Evolutionary conservation across 306 rosid species (phyloP), one percentile per base, ranked within the genome.

Genomic region (Rosa rugosa): DNA sequence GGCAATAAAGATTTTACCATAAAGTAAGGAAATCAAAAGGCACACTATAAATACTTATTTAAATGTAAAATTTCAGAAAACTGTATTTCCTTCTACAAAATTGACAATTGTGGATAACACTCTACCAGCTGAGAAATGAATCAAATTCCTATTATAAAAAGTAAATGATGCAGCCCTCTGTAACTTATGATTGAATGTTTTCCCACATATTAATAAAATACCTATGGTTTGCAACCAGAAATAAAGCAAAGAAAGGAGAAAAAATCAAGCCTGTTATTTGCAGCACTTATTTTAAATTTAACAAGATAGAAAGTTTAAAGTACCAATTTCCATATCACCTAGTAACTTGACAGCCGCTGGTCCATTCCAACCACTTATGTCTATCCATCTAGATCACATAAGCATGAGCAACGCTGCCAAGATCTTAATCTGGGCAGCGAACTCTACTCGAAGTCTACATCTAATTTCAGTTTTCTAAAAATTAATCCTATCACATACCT

Each of bases 341-440:
- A 73, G 49, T 18, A 73, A 73, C 34, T 51, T 59, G 60, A 38
- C 50, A 51, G 16, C 17, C 2, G 31, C 25, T 57, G 20, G 46
- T 72, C 27, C 45, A 51, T 56, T 40, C 13, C 64, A 72, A 36
- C 60, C 76, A 72, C 63, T 50, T 31, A 63, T 27, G n/a, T 13
- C 9, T 17, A 18, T 31, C 34, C 62, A 72, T 72, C 10, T 34
- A 11, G 38, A 38, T 72, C 62, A 72, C 22, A 34, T 31, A 72
- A 8, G 76, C 63, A 72, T 50, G 76, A 72, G 50, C 42, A 38
- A 63, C 67, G 1, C 67, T 62, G 38, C 67, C 67, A 62, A 23
- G 67, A 27, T 34, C 50, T 44, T 69, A 12, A 69, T 45, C 12
- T 73, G 47, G 38, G 66, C 47, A 5, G 31, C 18, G 5, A 20